phyloP scores from a whole-genome alignment of 768 basidiomycete genomes.

The Phylloporus arenicola region DNA sequence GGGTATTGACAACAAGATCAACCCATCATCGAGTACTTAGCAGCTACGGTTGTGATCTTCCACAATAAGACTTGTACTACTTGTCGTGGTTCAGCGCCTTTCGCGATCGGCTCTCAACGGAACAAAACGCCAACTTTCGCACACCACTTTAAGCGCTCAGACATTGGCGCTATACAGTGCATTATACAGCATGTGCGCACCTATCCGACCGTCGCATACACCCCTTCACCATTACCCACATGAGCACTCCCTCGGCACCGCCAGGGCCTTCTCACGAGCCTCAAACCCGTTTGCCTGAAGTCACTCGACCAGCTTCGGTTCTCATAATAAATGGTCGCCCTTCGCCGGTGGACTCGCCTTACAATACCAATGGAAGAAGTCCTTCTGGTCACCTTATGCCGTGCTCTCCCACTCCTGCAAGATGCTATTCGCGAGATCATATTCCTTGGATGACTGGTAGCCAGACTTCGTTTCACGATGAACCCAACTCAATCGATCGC shows the following conservation, averaged over 20 bases:
- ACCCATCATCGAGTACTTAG: constrained; percentile 20
- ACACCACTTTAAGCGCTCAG: no score
- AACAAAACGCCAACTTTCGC: no score
- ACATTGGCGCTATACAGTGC: background rate
- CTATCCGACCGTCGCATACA: background rate
- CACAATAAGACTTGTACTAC: background rate
- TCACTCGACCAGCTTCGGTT: background rate
- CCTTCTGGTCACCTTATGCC: constrained; percentile 19
- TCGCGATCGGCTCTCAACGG: no score
- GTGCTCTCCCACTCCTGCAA: constrained; percentile 9
- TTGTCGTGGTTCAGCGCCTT: background rate
- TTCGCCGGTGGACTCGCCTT: constrained; percentile 9
- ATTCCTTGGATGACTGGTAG: constrained; percentile 6
- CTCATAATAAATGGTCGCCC: background rate
- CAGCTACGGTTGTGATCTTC: background rate
- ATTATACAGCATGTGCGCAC: background rate
- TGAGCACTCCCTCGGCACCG: constrained; percentile 15
- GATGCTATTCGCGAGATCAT: constrained; percentile 7
- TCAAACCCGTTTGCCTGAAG: background rate
- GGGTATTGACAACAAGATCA: constrained; percentile 69
- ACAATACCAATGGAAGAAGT: background rate
- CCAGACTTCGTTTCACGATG: constrained; percentile 13
- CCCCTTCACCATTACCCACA: constrained; percentile 4
- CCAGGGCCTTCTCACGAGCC: background rate
- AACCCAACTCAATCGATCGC: constrained; percentile 8